Conservation (phyloP, 768 basidiomycete genomes). For the Russula brevipes region DNA sequence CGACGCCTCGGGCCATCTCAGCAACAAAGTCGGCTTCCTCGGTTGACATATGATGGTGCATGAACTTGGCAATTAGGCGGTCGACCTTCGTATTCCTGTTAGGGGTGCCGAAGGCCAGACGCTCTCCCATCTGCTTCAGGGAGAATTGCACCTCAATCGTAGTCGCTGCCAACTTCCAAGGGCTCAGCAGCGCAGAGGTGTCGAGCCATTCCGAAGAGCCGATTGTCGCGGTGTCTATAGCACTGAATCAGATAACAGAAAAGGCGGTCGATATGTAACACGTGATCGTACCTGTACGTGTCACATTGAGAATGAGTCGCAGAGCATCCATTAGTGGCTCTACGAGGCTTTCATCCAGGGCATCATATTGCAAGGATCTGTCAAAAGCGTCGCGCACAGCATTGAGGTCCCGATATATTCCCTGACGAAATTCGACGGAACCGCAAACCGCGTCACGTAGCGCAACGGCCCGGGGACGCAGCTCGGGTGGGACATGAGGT, state of each 20-base stretch:
- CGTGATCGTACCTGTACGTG: slow-evolving; percentile 44
- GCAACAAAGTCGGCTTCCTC: slow-evolving; percentile 81
- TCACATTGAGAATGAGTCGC: slow-evolving; percentile 60
- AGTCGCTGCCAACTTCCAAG: slow-evolving; percentile 80
- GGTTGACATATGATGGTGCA: slow-evolving; percentile 66
- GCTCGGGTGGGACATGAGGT: slow-evolving; percentile 41
- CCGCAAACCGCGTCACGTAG: slow-evolving; percentile 59
- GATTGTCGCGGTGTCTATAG: slow-evolving; percentile 34
- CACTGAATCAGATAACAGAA: background rate
- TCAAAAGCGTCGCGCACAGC: slow-evolving; percentile 67
- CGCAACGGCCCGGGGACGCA: slow-evolving; percentile 44
- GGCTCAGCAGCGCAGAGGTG: slow-evolving; percentile 64
- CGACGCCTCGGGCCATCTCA: slow-evolving; percentile 72
- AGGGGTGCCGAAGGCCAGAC: slow-evolving; percentile 53
- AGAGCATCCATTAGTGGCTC: slow-evolving; percentile 64
- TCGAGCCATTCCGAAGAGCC: slow-evolving; percentile 56
- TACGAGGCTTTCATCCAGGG: slow-evolving; percentile 46
- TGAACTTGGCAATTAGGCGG: slow-evolving; percentile 59
- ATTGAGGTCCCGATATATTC: slow-evolving; percentile 70
- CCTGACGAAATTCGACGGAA: slow-evolving; percentile 64
- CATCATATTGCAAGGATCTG: slow-evolving; percentile 47
- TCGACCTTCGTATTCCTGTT: slow-evolving; percentile 60
- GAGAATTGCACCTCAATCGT: slow-evolving; percentile 74
- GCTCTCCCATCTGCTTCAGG: slow-evolving; percentile 66
- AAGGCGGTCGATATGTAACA: background rate